Evolutionary conservation across 1,284 basidiomycete genomes (phyloP).

Genomic region (Puccinia horiana): DNA sequence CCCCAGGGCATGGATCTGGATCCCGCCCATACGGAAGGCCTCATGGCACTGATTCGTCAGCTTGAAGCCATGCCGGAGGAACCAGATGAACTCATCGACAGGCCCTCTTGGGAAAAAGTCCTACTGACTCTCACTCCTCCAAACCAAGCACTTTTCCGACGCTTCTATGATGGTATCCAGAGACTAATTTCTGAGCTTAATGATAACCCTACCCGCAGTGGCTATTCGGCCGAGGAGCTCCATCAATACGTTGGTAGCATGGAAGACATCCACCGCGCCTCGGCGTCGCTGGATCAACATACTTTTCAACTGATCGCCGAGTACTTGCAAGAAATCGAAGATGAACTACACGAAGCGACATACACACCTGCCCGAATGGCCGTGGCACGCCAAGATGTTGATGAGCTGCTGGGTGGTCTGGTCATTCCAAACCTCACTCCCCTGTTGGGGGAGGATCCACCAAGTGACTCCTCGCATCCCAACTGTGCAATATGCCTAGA

Average conservation of each 20-base stretch:
- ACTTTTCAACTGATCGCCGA: too few species aligned
- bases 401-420: neutral
- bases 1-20: neutral
- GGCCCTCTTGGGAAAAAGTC: neutral
- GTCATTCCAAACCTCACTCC: neutral
- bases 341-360: too few species aligned
- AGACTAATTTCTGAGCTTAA: neutral
- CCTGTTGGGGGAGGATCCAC: neutral
- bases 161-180: neutral
- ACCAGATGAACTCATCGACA: neutral
- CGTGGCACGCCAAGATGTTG: neutral
- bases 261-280: too few species aligned
- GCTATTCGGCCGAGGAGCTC: too few species aligned
- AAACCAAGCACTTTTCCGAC: neutral
- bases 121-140: neutral
- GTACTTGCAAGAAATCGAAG: too few species aligned
- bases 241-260: too few species aligned
- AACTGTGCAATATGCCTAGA: neutral
- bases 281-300: too few species aligned
- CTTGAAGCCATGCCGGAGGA: neutral
- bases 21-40: neutral
- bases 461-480: neutral
- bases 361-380: too few species aligned
- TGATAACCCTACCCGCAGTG: neutral
- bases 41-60: neutral